Evolutionary conservation across 345 rosid species (phyloP), one percentile per base, ranked within the genome.

Genomic region (Bruguiera gymnorhiza): DNA sequence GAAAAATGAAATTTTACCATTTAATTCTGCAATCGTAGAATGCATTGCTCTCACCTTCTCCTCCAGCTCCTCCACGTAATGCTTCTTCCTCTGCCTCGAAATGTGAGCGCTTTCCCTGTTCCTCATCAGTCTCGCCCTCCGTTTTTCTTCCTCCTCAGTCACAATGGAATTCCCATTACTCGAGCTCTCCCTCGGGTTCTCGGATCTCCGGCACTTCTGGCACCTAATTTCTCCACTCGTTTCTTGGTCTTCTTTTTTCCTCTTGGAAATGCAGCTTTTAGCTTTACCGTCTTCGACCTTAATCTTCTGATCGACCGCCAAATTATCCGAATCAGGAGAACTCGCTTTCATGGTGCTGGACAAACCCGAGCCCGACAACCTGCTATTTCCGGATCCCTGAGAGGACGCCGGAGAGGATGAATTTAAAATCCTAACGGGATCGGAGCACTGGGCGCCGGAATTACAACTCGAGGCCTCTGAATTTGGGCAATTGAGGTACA

Each of bases 51-150:
- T 86, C 46, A 96, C 89, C 83, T 96, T 96, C 61, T 90, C 99
- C 73, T 96, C 98, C 37, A 92, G 83, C 86, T 96, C 98, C 76
- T 96, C 99, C 23, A 90, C 96, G 72, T 96, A 92, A 83, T 92
- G 89, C 71, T 88, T 96, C 94, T 89, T 96, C 79, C 99, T 83
- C 81, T 96, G 99, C 74, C 99, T 82, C 2, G 99, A 96, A 26
- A 96, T 83, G 77, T 96, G 98, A 15, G 99, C 99, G 15, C 99
- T 96, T 83, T 92, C 99, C 5, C 99, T 84, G 77, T 96, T 96
- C 73, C 99, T 79, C 84, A 89, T 85, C 51, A 92, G 71, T 76
- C 97, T 87, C 2, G 96, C 91, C 70, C 59, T 89, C 86, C 75
- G 86, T 64, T 83, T 96, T 70, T 80, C 87, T 0, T 96, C 99